Evolutionary conservation across 345 rosid genomes (phyloP).

Genomic region (Trapa incisa): DNA sequence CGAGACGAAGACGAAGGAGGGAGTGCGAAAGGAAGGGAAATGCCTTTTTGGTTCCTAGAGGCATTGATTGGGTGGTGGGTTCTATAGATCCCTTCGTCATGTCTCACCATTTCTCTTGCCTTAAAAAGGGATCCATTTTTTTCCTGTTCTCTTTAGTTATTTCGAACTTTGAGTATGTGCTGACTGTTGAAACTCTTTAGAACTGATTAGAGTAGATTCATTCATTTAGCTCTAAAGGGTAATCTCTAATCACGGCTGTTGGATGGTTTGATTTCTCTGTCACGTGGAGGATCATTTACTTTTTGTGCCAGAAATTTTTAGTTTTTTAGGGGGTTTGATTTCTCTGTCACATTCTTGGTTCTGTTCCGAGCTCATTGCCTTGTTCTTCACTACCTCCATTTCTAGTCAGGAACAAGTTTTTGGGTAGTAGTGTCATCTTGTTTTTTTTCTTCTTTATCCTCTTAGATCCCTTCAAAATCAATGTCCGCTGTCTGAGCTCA

Average conservation of each 20-base stretch:
- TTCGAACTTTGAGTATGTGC: not conserved
- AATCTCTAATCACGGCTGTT: not conserved
- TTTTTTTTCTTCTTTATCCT: not conserved
- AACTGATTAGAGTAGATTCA: too few relatives aligned
- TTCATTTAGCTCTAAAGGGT: not conserved
- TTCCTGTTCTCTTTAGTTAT: not conserved
- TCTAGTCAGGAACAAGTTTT: slow-evolving; percentile 5
- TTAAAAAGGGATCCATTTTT: not conserved
- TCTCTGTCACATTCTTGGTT: not conserved
- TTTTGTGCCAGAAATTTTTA: not conserved
- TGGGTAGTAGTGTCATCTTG: slow-evolving; percentile 9
- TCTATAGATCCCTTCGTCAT: not conserved
- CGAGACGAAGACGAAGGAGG: not conserved
- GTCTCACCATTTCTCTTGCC: not conserved
- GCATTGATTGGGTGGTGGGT: slow-evolving; percentile 2
- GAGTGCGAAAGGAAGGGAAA: not conserved
- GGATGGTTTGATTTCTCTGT: not conserved
- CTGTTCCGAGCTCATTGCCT: slow-evolving; percentile 3
- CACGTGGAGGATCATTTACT: not conserved
- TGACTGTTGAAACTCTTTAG: not conserved
- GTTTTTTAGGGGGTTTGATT: slow-evolving; percentile 2
- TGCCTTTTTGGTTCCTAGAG: not conserved
- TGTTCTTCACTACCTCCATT: slow-evolving; percentile 3
- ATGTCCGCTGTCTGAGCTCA: slow-evolving; percentile 9
- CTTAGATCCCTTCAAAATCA: slow-evolving; percentile 10